Evolutionary conservation across 2,329 filamentous ascomycete genomes (phyloP).

Genomic region (Fusarium mundagurra): DNA sequence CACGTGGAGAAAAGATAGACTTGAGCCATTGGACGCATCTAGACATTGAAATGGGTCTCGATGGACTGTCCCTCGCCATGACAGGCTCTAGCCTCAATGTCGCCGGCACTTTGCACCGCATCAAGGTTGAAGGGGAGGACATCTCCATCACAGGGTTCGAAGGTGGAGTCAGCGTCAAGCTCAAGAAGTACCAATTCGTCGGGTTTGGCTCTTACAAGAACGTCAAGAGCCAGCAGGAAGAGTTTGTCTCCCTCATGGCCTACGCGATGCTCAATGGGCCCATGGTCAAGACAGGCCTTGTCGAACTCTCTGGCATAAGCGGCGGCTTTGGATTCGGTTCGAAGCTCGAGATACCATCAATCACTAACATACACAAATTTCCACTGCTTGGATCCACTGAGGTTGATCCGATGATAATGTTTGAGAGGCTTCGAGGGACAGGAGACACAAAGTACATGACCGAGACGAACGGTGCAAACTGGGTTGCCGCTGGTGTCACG

Average conservation of each 20-base stretch:
- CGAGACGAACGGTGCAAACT: background rate
- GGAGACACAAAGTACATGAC: background rate
- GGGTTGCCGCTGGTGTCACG: background rate
- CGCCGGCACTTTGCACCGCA: background rate
- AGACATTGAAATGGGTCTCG: background rate
- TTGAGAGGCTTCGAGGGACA: background rate
- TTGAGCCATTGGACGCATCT: background rate
- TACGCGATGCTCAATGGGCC: background rate
- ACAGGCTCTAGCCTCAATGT: background rate
- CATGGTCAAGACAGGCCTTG: background rate
- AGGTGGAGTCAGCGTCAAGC: background rate
- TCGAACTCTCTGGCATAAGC: background rate
- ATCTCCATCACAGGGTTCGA: background rate
- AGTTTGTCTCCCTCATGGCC: background rate
- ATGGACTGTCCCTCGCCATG: background rate
- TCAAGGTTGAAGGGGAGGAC: background rate
- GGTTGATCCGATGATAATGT: background rate
- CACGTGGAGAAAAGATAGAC: background rate
- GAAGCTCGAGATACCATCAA: fast-evolving
- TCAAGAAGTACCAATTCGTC: background rate
- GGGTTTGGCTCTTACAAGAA: background rate
- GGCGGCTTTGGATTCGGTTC: background rate
- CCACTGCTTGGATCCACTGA: background rate
- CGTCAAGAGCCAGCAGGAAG: background rate
- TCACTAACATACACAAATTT: background rate